Percentiles rank a stretch among this genome's conserved stretches.
Conservation (phyloP, 192 early-diverging fungal species). For the Backusella sp. region DNA sequence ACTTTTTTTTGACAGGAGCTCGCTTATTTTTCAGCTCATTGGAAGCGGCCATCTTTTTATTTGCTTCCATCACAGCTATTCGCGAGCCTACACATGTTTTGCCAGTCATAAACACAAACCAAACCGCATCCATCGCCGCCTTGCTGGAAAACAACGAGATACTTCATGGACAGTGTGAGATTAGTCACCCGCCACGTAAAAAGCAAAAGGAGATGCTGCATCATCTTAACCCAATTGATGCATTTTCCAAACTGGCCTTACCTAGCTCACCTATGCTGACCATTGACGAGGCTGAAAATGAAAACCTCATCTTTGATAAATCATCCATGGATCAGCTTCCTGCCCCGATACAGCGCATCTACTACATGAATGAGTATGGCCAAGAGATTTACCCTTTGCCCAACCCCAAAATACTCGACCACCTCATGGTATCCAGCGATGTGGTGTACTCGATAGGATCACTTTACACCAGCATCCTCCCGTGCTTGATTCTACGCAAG, state of each 20-base stretch:
- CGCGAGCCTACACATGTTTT: constrained; percentile 61
- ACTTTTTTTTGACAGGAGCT: constrained; percentile 75
- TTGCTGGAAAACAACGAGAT: constrained; percentile 55
- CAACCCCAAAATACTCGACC: constrained; percentile 54
- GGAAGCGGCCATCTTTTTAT: constrained; percentile 71
- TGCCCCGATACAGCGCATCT: constrained; percentile 57
- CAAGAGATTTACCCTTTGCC: constrained; percentile 65
- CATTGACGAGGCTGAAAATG: constrained; percentile 3
- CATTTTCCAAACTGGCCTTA: constrained; percentile 25
- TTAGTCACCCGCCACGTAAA: constrained; percentile 56
- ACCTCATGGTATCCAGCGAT: constrained; percentile 47
- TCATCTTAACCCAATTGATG: constrained; percentile 32
- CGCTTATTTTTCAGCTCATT: constrained; percentile 67
- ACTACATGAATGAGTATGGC: constrained; percentile 68
- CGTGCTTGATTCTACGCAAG: constrained; percentile 64
- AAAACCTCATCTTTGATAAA: constrained; percentile 9
- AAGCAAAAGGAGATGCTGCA: background rate
- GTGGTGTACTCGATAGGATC: constrained; percentile 72
- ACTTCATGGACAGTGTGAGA: constrained; percentile 70
- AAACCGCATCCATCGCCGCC: constrained; percentile 59
- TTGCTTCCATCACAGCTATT: constrained; percentile 65
- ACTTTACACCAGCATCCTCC: constrained; percentile 67
- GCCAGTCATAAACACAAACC: constrained; percentile 63
- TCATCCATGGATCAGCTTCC: constrained; percentile 41
- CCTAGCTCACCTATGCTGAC: background rate